Evolutionary conservation across 495 filamentous ascomycete species (phyloP), one percentile per base, ranked within the genome.

Genomic region (Neurospora africana): DNA sequence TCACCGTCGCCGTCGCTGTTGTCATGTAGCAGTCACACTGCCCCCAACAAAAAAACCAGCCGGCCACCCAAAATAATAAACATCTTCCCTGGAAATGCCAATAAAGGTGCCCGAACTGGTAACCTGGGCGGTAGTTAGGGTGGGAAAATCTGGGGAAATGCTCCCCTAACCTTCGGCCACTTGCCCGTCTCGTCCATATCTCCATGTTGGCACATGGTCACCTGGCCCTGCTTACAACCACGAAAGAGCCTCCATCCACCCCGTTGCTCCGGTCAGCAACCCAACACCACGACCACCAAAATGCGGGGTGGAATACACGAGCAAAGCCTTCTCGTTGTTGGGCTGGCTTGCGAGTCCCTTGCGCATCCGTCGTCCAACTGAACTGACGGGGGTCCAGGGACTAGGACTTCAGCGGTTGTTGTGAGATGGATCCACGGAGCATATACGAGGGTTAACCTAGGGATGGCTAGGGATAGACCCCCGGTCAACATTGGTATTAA

Each of bases 161-260:
- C 68, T 36, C 68, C 68, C 68, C 68, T 39, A 69, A 69, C 69
- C 69, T 61, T 71, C 73, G 73, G 76, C 69, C 71, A 27, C 74
- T 74, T 77, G 70, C 78, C 78, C 41, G 53, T 69, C 75, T 37
- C 69, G 74, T 76, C 74, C 70, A 77, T 40, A 72, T 71, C 74
- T 72, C 76, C 78, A 72, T 71, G 38, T 10, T 68, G 73, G n/a
- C 69, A 69, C 30, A 43, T 68, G 75, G 74, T 77, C 78, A 78
- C 21, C 78, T 75, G 76, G 43, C 15, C 47, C 35, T 61, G 53
- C 23, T 17, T 33, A 30, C 27, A 61, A 61, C 53, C 53, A 61
- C 30, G 53, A 61, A 61, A 19, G 53, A 61, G 47, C 47, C 47
- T 61, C 47, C 47, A 23, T 27, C 21, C 23, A 15, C 11, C 27